Base-by-base conservation (phyloP, 805 yeast genomes). In the Kluyveromyces aestuarii region DNA sequence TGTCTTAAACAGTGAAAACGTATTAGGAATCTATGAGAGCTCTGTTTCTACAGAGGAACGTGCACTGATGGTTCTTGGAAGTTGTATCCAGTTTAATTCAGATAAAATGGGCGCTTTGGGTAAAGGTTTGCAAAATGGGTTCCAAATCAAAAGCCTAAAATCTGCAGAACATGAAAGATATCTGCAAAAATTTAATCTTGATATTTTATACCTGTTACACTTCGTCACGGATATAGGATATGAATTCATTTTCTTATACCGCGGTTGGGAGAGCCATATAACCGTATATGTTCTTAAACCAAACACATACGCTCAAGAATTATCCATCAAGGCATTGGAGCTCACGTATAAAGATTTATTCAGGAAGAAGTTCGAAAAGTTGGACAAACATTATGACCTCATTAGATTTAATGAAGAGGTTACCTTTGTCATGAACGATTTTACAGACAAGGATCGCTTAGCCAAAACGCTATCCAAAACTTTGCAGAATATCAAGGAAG, bases 121-220 rank as follows among this genome's bases (percentile, higher is more conserved):
- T 8, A 79, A 76, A 57, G 95, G 96, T 27, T 69, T 93, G 49
- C 89, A 87, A 56, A 75, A 77, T 50, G 99, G 99, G 0, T 95
- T 95, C 64, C 79, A 84, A 13, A 60, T 77, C 48, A 77, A 77
- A 45, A 81, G 82, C 62, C 64, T 79, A 36, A 68, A 70, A 27
- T 61, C 67, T 47, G 67, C 75, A 6, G 77, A 79, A 6, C 60
- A 76, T 13, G 72, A 71, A 3, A 64, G 71, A 40, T 87, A 88
- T 57, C 66, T 88, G 53, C 66, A 71, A 45, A 66, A 73, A 37
- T 79, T 83, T 54, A 64, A 71, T 6, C 71, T 82, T 72, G 81
- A 78, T 40, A 68, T 82, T 10, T 67, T 83, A 4, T 86, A 84
- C 57, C 58, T 88, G 46, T 70, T 84, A 36, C 96, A 89, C 60